Evolutionary conservation across 257 asterid genomes (phyloP).

Genomic region (Datura wrightii): DNA sequence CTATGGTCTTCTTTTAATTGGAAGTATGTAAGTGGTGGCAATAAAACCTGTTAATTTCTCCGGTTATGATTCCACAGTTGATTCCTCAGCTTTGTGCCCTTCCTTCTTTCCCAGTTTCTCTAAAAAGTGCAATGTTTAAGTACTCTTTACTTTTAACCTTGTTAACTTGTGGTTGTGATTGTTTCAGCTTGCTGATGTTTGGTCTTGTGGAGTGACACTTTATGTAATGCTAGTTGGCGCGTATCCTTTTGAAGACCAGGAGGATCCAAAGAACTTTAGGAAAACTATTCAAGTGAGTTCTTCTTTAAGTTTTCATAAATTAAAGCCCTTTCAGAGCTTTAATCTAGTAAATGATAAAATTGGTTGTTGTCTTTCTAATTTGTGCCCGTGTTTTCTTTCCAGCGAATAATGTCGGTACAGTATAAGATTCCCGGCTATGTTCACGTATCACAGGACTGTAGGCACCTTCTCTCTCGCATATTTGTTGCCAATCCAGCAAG

Average conservation of each 20-base stretch:
- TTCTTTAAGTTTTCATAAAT: background rate
- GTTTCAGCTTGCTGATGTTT: conserved; percentile 54
- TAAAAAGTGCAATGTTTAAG: background rate
- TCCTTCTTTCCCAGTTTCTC: background rate
- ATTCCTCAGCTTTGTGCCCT: background rate
- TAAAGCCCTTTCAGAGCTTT: conserved; percentile 14
- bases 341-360: background rate
- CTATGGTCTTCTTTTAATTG: background rate
- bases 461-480: conserved; percentile 57
- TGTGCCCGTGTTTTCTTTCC: conserved; percentile 27
- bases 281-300: conserved; percentile 47
- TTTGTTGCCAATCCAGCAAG: conserved; percentile 49
- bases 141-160: background rate
- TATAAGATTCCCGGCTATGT: conserved; percentile 63
- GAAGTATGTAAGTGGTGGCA: background rate
- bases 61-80: background rate
- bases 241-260: conserved; percentile 58
- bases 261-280: conserved; percentile 55
- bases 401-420: conserved; percentile 58
- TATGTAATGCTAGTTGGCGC: conserved; percentile 62
- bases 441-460: conserved; percentile 60
- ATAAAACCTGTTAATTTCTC: background rate
- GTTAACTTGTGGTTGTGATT: background rate
- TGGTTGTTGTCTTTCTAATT: background rate
- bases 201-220: conserved; percentile 63